These are phyloP conservation scores for Trifolium repens DNA, from an alignment of 306 rosid genomes.

Conservation along the genomic window DNA sequence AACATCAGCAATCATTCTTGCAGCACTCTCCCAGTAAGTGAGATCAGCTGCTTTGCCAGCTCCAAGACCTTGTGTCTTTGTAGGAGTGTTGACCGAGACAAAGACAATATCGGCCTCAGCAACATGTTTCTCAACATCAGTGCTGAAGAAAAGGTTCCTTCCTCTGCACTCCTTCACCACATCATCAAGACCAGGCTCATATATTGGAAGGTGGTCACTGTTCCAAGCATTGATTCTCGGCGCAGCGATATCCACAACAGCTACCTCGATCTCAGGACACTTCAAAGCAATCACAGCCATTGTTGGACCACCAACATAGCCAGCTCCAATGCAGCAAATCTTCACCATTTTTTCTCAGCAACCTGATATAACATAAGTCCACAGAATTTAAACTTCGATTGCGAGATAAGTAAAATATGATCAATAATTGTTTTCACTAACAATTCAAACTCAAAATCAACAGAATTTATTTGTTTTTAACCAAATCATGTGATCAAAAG, in stretches of 20 bases:
- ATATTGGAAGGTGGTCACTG: slow-evolving; percentile 68
- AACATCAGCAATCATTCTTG: slow-evolving; percentile 93
- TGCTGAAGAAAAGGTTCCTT: slow-evolving; percentile 65
- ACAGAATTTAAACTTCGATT: too few relatives aligned
- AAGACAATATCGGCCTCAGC: slow-evolving; percentile 82
- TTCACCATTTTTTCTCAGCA: slow-evolving; percentile 76
- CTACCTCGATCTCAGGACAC: slow-evolving; percentile 66
- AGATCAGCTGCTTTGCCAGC: slow-evolving; percentile 97
- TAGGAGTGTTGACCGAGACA: slow-evolving; percentile 94
- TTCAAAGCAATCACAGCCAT: slow-evolving; percentile 89
- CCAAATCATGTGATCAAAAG: not conserved
- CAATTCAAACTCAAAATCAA: slow-evolving; percentile 21
- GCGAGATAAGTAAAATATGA: too few relatives aligned
- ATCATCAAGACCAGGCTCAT: slow-evolving; percentile 74
- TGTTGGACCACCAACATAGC: slow-evolving; percentile 96
- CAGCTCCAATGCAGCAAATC: slow-evolving; percentile 97
- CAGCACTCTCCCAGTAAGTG: slow-evolving; percentile 96
- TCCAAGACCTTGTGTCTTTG: slow-evolving; percentile 90
- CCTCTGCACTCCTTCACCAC: slow-evolving; percentile 72
- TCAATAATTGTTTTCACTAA: not conserved
- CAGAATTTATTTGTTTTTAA: not conserved
- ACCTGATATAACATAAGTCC: slow-evolving; percentile 33
- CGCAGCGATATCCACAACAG: slow-evolving; percentile 59
- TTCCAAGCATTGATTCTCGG: slow-evolving; percentile 69
- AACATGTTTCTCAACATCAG: slow-evolving; percentile 84